A percentile compares a stretch with the other conserved stretches of the same genome.
Evolutionary conservation across 1,284 basidiomycete genomes (phyloP).

Genomic region (Austroboletus novae-zelandiae): DNA sequence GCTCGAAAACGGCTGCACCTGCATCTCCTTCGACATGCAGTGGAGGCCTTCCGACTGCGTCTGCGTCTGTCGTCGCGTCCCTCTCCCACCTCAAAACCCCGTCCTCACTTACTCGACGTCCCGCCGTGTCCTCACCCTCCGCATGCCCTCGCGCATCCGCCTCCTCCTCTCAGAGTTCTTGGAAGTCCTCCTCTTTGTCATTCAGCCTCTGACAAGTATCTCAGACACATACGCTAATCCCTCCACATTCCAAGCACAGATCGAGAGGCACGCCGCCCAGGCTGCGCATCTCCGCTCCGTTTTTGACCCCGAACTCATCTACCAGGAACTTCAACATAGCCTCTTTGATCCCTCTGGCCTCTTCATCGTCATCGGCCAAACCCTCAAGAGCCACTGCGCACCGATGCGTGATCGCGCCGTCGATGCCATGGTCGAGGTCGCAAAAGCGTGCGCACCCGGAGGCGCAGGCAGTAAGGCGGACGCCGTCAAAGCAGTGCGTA

Average conservation of each 20-base stretch:
- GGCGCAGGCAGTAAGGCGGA: constrained; percentile 55
- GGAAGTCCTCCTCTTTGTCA: constrained; percentile 80
- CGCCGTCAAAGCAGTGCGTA: constrained; percentile 73
- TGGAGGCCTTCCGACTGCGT: constrained; percentile 54
- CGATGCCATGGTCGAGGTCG: constrained; percentile 78
- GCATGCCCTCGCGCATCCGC: constrained; percentile 74
- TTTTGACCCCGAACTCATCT: constrained; percentile 72
- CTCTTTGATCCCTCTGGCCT: constrained; percentile 83
- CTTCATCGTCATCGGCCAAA: constrained; percentile 76
- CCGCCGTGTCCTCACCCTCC: constrained; percentile 50
- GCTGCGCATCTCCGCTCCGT: constrained; percentile 58
- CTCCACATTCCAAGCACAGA: constrained; percentile 48
- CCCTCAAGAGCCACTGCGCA: constrained; percentile 89
- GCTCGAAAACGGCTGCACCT: constrained; percentile 80
- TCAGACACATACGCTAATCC: constrained; percentile 54
- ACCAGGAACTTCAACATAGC: constrained; percentile 75
- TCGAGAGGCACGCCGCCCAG: constrained; percentile 57
- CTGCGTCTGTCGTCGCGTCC: constrained; percentile 53
- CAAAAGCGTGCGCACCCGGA: constrained; percentile 54
- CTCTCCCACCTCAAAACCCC: constrained; percentile 40
- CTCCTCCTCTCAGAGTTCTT: constrained; percentile 76
- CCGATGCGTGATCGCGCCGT: constrained; percentile 88
- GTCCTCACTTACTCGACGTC: constrained; percentile 45
- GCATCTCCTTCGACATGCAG: constrained; percentile 68
- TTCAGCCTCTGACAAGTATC: constrained; percentile 63